Evolutionary conservation across 2,329 filamentous ascomycete species (phyloP), one percentile per base, ranked within the genome.

Genomic region (Claviceps sp.): DNA sequence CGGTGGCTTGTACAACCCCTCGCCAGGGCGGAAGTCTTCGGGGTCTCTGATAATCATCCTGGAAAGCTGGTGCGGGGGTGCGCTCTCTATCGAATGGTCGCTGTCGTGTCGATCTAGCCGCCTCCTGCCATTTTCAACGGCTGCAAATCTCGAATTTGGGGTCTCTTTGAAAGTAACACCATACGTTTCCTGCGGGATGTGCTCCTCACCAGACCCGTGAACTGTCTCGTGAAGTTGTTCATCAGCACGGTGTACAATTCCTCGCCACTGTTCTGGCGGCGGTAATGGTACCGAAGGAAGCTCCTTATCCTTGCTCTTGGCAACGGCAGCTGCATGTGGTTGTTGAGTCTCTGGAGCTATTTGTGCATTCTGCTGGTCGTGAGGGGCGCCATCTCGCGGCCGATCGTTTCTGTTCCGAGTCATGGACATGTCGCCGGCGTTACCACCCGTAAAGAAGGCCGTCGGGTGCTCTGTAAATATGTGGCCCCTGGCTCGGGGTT

Each of bases 1-100:
- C 0, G 80, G 74, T 4, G 77, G 71, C 34, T 78, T 67, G 61
- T 87, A 88, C 40, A 77, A 64, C 16, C 76, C 76, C 50, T 76
- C 66, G 38, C 78, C 72, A 10, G 77, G 76, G 39, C 61, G 62
- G 52, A 74, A 62, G 22, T 70, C 65, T 45, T 71, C 67, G 13
- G 65, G 66, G 42, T 63, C 69, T 57, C 62, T 74, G 64, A 64
- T 75, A 48, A 65, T 64, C 64, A 65, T 68, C 56, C 66, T 73
- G 41, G 64, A 71, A 52, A 70, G 63, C 55, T 63, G 67, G 61
- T 71, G 62, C 56, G 62, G 58, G 53, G 68, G 64, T n/a, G 60
- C 63, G 46, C 54, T 56, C 3, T 64, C 60, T 13, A 61, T 60
- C 14, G 60, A 61, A 24, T 61, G 59, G 44, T 64, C 59, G 47